Percentiles rank a stretch among this genome's conserved stretches.
Conservation (phyloP, 2,329 filamentous ascomycete genomes). For the Ophiostoma sp. region DNA sequence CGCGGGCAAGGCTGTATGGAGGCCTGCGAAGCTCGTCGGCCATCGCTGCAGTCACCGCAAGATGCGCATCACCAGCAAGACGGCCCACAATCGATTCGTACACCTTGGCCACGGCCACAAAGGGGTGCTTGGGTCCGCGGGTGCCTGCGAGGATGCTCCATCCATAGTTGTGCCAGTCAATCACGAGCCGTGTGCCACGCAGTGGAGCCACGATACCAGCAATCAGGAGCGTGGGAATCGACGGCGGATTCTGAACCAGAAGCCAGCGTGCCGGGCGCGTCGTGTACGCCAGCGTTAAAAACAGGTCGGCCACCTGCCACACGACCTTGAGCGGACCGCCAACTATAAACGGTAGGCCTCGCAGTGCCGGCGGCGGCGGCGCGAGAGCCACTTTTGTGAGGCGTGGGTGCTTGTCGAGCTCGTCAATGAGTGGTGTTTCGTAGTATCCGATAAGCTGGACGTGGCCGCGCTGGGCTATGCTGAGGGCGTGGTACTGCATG, state of each 20-base stretch:
- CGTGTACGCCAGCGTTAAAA: slow-evolving; percentile 65
- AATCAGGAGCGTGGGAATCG: slow-evolving; percentile 81
- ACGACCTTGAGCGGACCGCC: slow-evolving; percentile 79
- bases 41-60: slow-evolving; percentile 91
- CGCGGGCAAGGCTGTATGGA: slow-evolving; percentile 55
- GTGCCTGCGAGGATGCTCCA: slow-evolving; percentile 78
- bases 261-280: slow-evolving; percentile 76
- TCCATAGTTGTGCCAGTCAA: slow-evolving; percentile 99
- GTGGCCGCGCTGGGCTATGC: slow-evolving; percentile 73
- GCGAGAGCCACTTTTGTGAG: slow-evolving; percentile 68
- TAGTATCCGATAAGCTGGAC: slow-evolving; percentile 87
- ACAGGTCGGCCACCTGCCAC: slow-evolving; percentile 71
- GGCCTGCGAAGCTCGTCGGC: slow-evolving; percentile 58
- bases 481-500: slow-evolving; percentile 97
- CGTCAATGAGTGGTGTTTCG: slow-evolving; percentile 76
- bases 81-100: slow-evolving; percentile 73
- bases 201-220: slow-evolving; percentile 67
- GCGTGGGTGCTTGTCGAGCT: slow-evolving; percentile 61
- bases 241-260: slow-evolving; percentile 79
- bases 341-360: slow-evolving; percentile 69
- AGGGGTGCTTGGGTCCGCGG: slow-evolving; percentile 55
- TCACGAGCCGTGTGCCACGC: slow-evolving; percentile 73
- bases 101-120: slow-evolving; percentile 69
- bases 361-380: slow-evolving; percentile 61
- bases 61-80: slow-evolving; percentile 60